Conservation (phyloP, 2,329 filamentous ascomycete species). For the Didymella lethalis region DNA sequence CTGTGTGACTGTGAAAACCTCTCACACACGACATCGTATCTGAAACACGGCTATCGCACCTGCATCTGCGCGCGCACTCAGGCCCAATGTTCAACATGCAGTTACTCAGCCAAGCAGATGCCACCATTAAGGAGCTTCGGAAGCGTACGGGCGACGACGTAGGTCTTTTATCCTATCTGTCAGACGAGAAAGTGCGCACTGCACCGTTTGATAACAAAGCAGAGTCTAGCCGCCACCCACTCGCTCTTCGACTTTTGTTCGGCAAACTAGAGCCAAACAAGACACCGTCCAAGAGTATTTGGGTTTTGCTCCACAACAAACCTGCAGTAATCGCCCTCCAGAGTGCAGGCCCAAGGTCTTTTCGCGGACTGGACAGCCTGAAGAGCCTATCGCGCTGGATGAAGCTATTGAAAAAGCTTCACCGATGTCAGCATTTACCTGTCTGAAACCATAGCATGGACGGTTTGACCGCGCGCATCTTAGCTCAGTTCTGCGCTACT, state of each 20-base stretch:
- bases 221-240: not conserved
- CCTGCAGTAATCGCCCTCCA: not conserved
- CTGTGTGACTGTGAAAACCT: not conserved
- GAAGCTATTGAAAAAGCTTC: not conserved
- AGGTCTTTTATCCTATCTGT: not conserved
- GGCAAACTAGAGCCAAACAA: not conserved
- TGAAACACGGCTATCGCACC: not conserved
- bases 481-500: not conserved
- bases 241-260: not conserved
- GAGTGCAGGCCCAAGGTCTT: not conserved
- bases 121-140: not conserved
- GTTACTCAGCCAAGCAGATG: not conserved
- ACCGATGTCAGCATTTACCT: not conserved
- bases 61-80: not conserved
- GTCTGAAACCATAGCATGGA: not conserved
- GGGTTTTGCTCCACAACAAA: not conserved
- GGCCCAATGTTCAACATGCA: not conserved
- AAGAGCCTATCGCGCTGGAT: not conserved
- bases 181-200: not conserved
- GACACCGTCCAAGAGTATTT: not conserved
- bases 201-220: not conserved
- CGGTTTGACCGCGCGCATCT: slow-evolving; percentile 2
- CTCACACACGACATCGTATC: not conserved
- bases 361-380: not conserved
- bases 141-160: not conserved